Evolutionary conservation across 1,284 basidiomycete species (phyloP), one percentile per base, ranked within the genome.

Genomic region (Tilletia walkeri): DNA sequence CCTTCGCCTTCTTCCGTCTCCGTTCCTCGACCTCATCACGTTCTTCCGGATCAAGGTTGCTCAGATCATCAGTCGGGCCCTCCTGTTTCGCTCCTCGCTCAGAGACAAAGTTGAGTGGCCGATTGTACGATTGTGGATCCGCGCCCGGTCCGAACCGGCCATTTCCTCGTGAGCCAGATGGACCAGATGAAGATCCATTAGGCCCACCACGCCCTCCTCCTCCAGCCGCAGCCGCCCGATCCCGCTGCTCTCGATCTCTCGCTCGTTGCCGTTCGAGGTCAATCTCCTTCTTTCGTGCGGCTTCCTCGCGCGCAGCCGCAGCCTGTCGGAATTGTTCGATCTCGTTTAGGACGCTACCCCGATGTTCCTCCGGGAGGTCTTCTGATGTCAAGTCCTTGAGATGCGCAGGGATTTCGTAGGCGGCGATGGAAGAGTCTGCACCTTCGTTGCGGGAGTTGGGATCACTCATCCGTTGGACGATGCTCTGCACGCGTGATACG

Each of bases 351-450:
- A 98, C 94, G 41, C 92, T 90, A 1, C 92, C 93, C 30, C 94
- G 90, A 84, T 95, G 93, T 1, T 92, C 92, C 85, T 95, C 94
- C n/a, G 94, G 94, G 38, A 98, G 88, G 81, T 97, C 94, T 67
- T 93, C 92, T 85, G 95, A 93, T 81, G 95, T 91, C 47, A 98
- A 87, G 84, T 97, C 94, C 84, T 95, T 93, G 34, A 98, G 87
- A 85, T 97, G 95, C 5, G 93, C 92, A 10, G 95, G 94, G 45
- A 97, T 93, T 73, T 93, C 89, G 80, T 75, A 79, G n/a, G 65
- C 14, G 14, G 65, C 41, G 18, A 9, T 66, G 16, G 59, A 63
- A 0, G 30, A 16, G 30, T 63, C 59, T 24, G 36, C 45, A 30
- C 65, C 72, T 12, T 79, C 91, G 90, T 87, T 88, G 90, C 85